Conservation (phyloP, 805 yeast species). For the Ogataea paraovalis region DNA sequence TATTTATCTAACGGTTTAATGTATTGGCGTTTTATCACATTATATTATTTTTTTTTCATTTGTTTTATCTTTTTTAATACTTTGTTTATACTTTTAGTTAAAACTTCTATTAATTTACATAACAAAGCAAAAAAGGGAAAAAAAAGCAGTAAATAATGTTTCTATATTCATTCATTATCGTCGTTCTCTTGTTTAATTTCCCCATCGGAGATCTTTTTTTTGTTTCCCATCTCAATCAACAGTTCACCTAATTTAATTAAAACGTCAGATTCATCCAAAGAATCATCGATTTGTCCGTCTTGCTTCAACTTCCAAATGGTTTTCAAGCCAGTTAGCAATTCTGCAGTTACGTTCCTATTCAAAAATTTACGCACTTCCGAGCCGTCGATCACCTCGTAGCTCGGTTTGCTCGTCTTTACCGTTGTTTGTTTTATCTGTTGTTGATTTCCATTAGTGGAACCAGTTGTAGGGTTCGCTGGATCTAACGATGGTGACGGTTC, state of each 20-base stretch:
- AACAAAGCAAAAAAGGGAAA: neutral
- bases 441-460: conserved; percentile 16
- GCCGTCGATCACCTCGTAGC: conserved; percentile 48
- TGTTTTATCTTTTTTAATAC: neutral
- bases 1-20: conserved; percentile 36
- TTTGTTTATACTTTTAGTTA: neutral
- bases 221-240: conserved; percentile 15
- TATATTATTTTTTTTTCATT: neutral
- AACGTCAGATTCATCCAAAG: conserved; percentile 12
- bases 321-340: conserved; percentile 41
- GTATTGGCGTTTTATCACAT: conserved; percentile 13
- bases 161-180: neutral
- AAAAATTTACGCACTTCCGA: conserved; percentile 47
- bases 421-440: conserved; percentile 8
- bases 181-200: neutral
- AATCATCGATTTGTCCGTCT: conserved; percentile 7
- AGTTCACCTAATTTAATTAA: conserved; percentile 19
- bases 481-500: neutral
- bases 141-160: neutral
- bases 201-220: conserved; percentile 1
- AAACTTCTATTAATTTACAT: neutral
- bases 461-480: conserved; percentile 15
- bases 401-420: conserved; percentile 16
- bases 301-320: conserved; percentile 22
- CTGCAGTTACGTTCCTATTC: conserved; percentile 43